phyloP scores from a whole-genome alignment of 495 filamentous ascomycete genomes.

The Chaetomium fimeti region DNA sequence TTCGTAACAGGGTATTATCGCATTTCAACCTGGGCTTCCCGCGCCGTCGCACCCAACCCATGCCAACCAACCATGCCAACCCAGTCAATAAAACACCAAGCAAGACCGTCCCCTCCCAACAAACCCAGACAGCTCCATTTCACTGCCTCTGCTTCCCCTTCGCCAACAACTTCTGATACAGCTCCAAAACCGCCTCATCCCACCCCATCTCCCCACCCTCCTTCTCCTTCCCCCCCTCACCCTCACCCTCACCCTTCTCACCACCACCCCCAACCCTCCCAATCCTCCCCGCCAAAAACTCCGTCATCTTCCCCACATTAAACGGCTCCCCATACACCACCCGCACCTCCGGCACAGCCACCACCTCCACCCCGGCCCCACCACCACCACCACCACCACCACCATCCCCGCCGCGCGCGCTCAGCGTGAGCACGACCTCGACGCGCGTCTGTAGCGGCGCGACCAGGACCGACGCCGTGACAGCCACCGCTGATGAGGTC shows the following conservation, averaged over 20 bases:
- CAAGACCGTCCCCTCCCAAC: background rate
- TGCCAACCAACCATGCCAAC: background rate
- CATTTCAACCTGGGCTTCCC: slow-evolving; percentile 1
- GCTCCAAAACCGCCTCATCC: slow-evolving; percentile 56
- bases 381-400: background rate
- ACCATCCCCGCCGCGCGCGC: slow-evolving; percentile 14
- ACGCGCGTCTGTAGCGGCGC: slow-evolving; percentile 59
- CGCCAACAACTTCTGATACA: slow-evolving; percentile 55
- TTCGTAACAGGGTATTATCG: slow-evolving; percentile 18
- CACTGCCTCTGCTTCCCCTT: slow-evolving; percentile 39
- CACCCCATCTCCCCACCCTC: slow-evolving; percentile 45
- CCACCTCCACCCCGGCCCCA: slow-evolving; percentile 49
- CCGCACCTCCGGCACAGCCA: slow-evolving; percentile 45
- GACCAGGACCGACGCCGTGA: slow-evolving; percentile 57
- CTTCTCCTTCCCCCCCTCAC: slow-evolving; percentile 35
- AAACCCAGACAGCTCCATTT: background rate
- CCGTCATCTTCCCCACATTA: slow-evolving; percentile 59
- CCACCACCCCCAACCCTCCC: slow-evolving; percentile 41
- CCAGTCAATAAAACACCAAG: background rate
- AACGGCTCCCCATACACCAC: slow-evolving; percentile 69
- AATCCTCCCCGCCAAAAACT: slow-evolving; percentile 55
- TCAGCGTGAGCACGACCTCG: slow-evolving; percentile 45
- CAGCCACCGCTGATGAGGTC: slow-evolving; percentile 38
- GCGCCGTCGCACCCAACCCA: background rate
- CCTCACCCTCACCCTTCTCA: slow-evolving; percentile 53